Evolutionary conservation across 1,284 basidiomycete species (phyloP).

Genomic region (Cryptococcus hybrid): DNA sequence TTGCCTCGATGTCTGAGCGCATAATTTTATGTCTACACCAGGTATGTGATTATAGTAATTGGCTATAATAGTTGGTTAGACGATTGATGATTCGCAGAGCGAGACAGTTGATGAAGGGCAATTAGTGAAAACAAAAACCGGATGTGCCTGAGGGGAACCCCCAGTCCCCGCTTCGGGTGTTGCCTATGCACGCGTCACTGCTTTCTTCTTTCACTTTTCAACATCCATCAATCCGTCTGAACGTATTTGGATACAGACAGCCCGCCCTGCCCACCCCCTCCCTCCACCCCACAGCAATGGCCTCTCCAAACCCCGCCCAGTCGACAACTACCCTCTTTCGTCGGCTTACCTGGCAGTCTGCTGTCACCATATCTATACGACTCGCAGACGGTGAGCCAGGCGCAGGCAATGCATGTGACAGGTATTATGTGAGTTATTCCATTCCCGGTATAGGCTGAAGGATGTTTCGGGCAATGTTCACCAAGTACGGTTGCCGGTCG

Average conservation of each 20-base stretch:
- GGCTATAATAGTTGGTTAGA: too few species aligned
- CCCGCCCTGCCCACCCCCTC: background rate
- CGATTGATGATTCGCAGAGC: too few species aligned
- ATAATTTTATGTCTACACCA: conserved; percentile 1
- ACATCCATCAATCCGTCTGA: too few species aligned
- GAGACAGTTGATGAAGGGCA: too few species aligned
- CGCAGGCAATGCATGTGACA: conserved; percentile 28
- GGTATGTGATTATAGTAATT: too few species aligned
- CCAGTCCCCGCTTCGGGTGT: too few species aligned
- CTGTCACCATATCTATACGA: conserved; percentile 40
- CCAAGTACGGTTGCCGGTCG: too few species aligned
- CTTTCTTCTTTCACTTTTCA: too few species aligned
- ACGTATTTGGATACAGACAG: too few species aligned
- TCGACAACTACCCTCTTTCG: conserved; percentile 46
- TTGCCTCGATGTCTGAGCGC: conserved; percentile 38
- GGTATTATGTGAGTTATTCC: conserved; percentile 42
- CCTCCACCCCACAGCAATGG: background rate
- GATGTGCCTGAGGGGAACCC: too few species aligned
- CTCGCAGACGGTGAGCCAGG: conserved; percentile 36
- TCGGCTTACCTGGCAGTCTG: conserved; percentile 46
- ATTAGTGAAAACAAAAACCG: too few species aligned
- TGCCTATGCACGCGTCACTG: too few species aligned
- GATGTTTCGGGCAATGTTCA: background rate
- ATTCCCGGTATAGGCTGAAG: background rate
- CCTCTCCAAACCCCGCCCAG: conserved; percentile 22